Evolutionary conservation across 2,329 filamentous ascomycete genomes (phyloP).

Genomic region (Coniochaeta sp.): DNA sequence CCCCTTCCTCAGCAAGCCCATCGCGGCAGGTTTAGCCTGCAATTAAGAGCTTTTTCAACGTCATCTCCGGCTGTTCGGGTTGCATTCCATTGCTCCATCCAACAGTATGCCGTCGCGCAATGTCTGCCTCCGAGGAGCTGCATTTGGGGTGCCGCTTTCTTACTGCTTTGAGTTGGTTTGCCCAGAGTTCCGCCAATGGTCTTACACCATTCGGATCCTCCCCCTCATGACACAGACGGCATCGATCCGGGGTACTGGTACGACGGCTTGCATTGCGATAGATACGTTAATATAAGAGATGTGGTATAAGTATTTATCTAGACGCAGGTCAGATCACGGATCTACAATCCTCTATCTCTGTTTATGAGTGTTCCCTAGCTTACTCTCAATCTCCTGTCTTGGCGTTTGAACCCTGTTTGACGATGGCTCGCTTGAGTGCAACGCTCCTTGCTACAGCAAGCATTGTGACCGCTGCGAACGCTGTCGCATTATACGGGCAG

Average conservation of each 20-base stretch:
- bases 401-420: neutral
- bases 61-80: constrained; percentile 2
- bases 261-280: neutral
- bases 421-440: neutral
- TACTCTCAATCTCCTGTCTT: neutral
- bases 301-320: neutral
- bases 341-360: neutral
- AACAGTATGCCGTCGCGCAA: neutral
- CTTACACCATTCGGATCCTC: constrained; percentile 10
- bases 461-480: constrained; percentile 5
- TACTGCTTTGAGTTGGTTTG: neutral
- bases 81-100: neutral
- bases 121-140: constrained; percentile 16
- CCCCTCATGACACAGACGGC: neutral
- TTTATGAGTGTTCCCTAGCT: neutral
- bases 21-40: neutral
- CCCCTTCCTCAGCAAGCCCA: neutral
- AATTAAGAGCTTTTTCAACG: neutral
- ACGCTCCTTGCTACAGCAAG: neutral
- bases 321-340: neutral
- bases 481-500: constrained; percentile 7
- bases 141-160: constrained; percentile 10
- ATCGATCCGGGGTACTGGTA: neutral
- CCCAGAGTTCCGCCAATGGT: constrained; percentile 15
- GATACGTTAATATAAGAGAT: neutral